Base-by-base conservation (phyloP, 306 rosid genomes). In the Senna siamea region DNA sequence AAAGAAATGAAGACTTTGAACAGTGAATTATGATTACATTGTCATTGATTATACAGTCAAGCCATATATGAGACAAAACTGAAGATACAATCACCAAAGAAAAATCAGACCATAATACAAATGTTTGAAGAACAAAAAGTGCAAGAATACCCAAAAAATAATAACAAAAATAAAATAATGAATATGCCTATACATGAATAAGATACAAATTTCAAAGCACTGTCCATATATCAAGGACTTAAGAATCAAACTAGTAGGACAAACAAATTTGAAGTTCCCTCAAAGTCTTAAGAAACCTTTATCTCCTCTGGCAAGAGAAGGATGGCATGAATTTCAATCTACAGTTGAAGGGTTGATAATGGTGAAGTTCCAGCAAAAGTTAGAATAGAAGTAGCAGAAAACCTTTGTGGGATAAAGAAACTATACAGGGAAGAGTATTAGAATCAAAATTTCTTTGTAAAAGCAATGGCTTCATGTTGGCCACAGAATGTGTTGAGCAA, bases 111-210 rank as follows among this genome's bases (percentile, higher is more conserved):
- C 28, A 68, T 7, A 46, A 32, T 17, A 54, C 71, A 72, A n/a
- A 56, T 60, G 69, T 14, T 70, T 7, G 22, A 43, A 43, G 52
- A 63, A 58, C 11, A 37, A 41, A 41, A 32, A 30, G 15, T 7
- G 12, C 55, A 71, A 80, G 37, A 38, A 13, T 56, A 11, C 54
- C 22, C 64, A 9, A 80, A 63, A 22, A 72, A 64, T 14, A 58
- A 32, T 76, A 55, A n/a, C n/a, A n/a, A n/a, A 23, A 48, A 59
- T 54, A 15, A 69, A 79, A 55, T 22, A 70, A 69, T 71, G 19
- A 79, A 77, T 40, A 75, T 83, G 70, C 71, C 82, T 84, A 61
- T 75, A 84, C 80, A 78, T 76, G 83, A 74, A 78, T 78, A 68
- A 52, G 19, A 73, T 57, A 70, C 76, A 78, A 37, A 58, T 48